phyloP scores from a whole-genome alignment of 1,284 basidiomycete species.

The Laetiporus sulphureus region DNA sequence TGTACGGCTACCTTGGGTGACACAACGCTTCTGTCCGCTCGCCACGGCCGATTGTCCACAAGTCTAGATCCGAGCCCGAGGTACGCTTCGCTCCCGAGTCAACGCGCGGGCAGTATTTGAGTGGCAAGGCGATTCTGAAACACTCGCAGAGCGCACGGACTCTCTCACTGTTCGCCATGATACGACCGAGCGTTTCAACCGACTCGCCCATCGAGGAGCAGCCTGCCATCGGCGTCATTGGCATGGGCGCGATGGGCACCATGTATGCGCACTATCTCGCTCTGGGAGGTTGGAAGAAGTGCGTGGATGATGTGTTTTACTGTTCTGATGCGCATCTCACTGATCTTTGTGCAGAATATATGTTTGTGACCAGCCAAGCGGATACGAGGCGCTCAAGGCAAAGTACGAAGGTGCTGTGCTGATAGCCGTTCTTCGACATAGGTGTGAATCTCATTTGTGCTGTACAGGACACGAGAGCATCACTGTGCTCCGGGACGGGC shows the following conservation, averaged over 20 bases:
- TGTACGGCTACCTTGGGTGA: too few species aligned
- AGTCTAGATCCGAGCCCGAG: too few species aligned
- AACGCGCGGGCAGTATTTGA: too few species aligned
- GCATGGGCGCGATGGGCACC: conserved; percentile 93
- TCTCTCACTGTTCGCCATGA: conserved; percentile 6
- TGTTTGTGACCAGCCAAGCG: conserved; percentile 86
- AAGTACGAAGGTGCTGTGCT: conserved; percentile 54
- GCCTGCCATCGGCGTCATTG: conserved; percentile 80
- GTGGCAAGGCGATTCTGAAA: too few species aligned
- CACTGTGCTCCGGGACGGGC: conserved; percentile 38
- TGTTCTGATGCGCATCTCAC: neutral
- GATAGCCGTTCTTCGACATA: neutral
- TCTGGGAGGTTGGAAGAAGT: conserved; percentile 84
- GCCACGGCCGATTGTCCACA: too few species aligned
- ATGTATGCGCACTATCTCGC: conserved; percentile 85
- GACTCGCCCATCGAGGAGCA: conserved; percentile 48
- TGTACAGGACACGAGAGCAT: conserved; percentile 48
- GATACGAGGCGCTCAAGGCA: conserved; percentile 58
- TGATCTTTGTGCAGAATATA: conserved; percentile 54
- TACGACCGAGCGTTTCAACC: conserved; percentile 38
- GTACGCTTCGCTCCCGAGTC: too few species aligned
- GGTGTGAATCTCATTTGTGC: conserved; percentile 1
- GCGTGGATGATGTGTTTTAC: conserved; percentile 15
- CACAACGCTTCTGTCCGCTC: too few species aligned
- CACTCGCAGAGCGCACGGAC: too few species aligned